These are phyloP conservation scores for Boletus insuetus DNA, from an alignment of 768 basidiomycete species.

Conservation along the genomic window DNA sequence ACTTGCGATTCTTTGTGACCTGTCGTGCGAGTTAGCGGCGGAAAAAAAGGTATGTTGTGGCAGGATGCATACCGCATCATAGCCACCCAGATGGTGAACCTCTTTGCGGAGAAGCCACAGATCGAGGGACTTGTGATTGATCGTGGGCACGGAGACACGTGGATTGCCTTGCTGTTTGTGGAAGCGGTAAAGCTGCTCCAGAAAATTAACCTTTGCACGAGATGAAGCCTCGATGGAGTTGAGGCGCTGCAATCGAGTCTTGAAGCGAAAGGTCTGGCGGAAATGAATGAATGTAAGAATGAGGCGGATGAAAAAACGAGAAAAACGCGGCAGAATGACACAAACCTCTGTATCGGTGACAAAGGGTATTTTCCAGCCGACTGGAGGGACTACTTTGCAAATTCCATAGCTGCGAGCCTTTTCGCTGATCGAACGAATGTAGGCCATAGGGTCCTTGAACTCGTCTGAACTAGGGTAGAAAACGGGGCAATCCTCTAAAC, in stretches of 20 bases:
- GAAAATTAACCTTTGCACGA: slow-evolving; percentile 93
- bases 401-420: slow-evolving; percentile 79
- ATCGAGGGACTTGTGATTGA: slow-evolving; percentile 91
- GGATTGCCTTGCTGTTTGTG: slow-evolving; percentile 94
- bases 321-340: slow-evolving; percentile 26
- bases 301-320: slow-evolving; percentile 14
- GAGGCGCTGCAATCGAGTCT: slow-evolving; percentile 89
- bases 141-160: slow-evolving; percentile 88
- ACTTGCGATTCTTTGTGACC: slow-evolving; percentile 83
- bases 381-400: slow-evolving; percentile 93
- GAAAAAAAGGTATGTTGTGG: slow-evolving; percentile 11
- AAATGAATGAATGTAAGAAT: slow-evolving; percentile 26
- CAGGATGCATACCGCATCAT: slow-evolving; percentile 64
- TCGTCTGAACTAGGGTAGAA: slow-evolving; percentile 89
- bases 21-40: slow-evolving; percentile 36
- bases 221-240: slow-evolving; percentile 98
- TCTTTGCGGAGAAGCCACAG: slow-evolving; percentile 92
- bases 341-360: slow-evolving; percentile 90
- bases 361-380: slow-evolving; percentile 94
- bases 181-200: slow-evolving; percentile 95
- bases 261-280: slow-evolving; percentile 81
- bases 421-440: slow-evolving; percentile 79
- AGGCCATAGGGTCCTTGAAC: slow-evolving; percentile 92
- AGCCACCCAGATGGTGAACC: slow-evolving; percentile 86
- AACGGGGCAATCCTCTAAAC: slow-evolving; percentile 82